phyloP scores from a whole-genome alignment of 768 basidiomycete genomes.

The Suillus americanus region DNA sequence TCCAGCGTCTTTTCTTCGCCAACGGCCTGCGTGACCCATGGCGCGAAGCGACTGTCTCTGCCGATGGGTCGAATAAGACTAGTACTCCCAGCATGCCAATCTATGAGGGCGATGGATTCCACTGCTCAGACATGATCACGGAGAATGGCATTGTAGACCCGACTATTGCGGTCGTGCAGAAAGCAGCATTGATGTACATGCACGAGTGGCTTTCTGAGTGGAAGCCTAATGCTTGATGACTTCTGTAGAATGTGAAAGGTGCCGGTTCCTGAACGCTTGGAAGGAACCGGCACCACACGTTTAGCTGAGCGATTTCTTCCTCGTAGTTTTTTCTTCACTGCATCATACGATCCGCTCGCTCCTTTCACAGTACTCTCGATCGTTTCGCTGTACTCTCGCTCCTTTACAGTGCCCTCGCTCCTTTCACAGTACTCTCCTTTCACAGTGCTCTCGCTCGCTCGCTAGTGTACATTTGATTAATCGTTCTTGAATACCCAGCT shows the following conservation, averaged over 20 bases:
- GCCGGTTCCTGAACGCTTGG: too few species aligned
- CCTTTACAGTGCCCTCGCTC: too few species aligned
- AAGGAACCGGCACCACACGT: too few species aligned
- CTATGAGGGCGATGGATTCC: slow-evolving; percentile 62
- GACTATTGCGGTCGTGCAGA: slow-evolving; percentile 54
- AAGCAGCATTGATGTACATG: slow-evolving; percentile 50
- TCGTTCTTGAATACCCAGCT: too few species aligned
- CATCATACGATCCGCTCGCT: too few species aligned
- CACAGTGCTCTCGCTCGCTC: too few species aligned
- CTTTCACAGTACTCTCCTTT: too few species aligned
- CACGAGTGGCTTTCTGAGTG: slow-evolving; percentile 55
- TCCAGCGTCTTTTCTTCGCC: slow-evolving; percentile 64
- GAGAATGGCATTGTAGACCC: slow-evolving; percentile 44
- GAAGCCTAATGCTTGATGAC: slow-evolving; percentile 8
- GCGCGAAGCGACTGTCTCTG: slow-evolving; percentile 67
- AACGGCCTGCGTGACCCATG: slow-evolving; percentile 70
- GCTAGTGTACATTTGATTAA: too few species aligned
- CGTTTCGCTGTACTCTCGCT: too few species aligned
- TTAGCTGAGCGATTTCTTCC: too few species aligned
- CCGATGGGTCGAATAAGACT: slow-evolving; percentile 42
- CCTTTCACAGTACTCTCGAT: too few species aligned
- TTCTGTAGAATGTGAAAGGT: not conserved
- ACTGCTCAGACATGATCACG: slow-evolving; percentile 60
- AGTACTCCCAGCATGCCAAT: slow-evolving; percentile 60
- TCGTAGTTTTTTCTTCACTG: too few species aligned